Percentiles rank a stretch among this genome's conserved stretches.
These are phyloP conservation scores for Cytospora paraplurivora DNA, from an alignment of 2,329 filamentous ascomycete species.

Conservation along the genomic window DNA sequence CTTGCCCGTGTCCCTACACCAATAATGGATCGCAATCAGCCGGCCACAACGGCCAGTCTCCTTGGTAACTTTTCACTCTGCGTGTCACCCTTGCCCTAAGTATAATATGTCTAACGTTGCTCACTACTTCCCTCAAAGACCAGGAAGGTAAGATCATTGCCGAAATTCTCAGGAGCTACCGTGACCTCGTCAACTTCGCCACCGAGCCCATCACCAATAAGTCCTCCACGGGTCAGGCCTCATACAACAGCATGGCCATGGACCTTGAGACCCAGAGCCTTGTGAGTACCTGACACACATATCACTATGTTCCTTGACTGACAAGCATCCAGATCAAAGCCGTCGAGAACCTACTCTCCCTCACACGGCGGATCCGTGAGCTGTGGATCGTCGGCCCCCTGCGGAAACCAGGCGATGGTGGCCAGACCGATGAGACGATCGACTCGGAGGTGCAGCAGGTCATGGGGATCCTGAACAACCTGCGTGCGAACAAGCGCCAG, in stretches of 20 bases:
- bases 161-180: constrained; percentile 47
- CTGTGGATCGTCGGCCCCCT: constrained; percentile 54
- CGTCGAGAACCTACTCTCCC: constrained; percentile 47
- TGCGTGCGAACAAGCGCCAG: constrained; percentile 35
- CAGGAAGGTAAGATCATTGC: constrained; percentile 49
- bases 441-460: constrained; percentile 43
- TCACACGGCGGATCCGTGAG: constrained; percentile 52
- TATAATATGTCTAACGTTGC: constrained; percentile 1
- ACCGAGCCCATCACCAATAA: constrained; percentile 40
- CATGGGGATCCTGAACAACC: constrained; percentile 37
- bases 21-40: constrained; percentile 32
- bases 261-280: constrained; percentile 42
- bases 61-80: constrained; percentile 25
- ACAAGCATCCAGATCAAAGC: constrained; percentile 40
- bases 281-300: constrained; percentile 32
- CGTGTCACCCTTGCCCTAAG: neutral
- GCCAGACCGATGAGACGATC: constrained; percentile 40
- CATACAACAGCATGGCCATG: constrained; percentile 45
- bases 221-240: constrained; percentile 42
- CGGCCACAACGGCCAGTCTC: constrained; percentile 28
- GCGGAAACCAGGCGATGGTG: constrained; percentile 46
- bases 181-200: constrained; percentile 44
- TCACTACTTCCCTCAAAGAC: constrained; percentile 39
- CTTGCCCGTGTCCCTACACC: neutral
- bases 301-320: neutral